Percentiles rank a stretch among this genome's conserved stretches.
phyloP scores from a whole-genome alignment of 106 monocot genomes.

The Allium cepa region DNA sequence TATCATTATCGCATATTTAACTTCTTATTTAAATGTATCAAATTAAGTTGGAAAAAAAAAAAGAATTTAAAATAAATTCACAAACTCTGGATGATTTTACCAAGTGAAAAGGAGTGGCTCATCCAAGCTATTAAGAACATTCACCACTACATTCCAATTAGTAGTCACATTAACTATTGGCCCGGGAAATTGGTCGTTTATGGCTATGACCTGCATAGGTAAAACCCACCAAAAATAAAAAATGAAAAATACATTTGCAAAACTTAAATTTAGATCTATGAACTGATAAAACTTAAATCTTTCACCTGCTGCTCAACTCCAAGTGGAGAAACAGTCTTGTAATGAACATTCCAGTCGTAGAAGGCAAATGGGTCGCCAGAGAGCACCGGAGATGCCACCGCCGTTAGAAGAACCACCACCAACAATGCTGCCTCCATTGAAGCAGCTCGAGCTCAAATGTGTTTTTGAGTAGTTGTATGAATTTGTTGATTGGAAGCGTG shows the following conservation, averaged over 20 bases:
- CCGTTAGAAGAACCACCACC: background rate
- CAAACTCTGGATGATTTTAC: conserved; percentile 12
- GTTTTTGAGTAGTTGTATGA: background rate
- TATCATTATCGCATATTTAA: too few species aligned
- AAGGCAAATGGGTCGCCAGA: conserved; percentile 58
- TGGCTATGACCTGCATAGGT: conserved; percentile 44
- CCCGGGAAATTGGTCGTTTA: conserved; percentile 78
- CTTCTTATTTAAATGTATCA: too few species aligned
- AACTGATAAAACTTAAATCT: background rate
- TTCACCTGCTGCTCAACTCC: conserved; percentile 70
- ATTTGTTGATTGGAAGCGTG: background rate
- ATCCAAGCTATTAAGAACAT: conserved; percentile 77
- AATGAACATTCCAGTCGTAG: conserved; percentile 79
- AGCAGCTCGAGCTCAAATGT: background rate
- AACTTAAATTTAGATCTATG: background rate
- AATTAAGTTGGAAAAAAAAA: too few species aligned
- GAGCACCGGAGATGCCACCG: background rate
- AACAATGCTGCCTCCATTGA: background rate
- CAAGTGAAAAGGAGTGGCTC: conserved; percentile 74
- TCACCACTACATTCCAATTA: conserved; percentile 68
- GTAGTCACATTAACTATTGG: conserved; percentile 71
- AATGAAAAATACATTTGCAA: background rate
- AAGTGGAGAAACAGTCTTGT: conserved; percentile 69
- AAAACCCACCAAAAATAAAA: background rate
- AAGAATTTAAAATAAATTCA: background rate